Conservation (phyloP, 2,329 filamentous ascomycete genomes). For the Alternaria alternata region DNA sequence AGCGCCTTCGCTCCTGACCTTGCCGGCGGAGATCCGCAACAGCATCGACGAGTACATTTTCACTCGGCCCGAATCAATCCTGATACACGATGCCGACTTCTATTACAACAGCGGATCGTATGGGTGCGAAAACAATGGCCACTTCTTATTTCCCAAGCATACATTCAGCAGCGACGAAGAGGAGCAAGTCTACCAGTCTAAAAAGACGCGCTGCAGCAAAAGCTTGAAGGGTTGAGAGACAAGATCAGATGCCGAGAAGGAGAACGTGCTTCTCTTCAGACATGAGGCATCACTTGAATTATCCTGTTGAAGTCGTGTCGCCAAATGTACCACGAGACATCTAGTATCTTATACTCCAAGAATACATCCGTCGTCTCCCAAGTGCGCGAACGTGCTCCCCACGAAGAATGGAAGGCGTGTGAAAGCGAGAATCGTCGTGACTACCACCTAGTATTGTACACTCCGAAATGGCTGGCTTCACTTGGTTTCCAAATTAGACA, state of each 20-base stretch:
- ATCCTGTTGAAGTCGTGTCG: background rate
- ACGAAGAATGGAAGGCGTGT: no score
- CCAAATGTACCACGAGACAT: slow-evolving; percentile 1
- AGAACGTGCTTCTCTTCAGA: background rate
- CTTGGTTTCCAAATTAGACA: background rate
- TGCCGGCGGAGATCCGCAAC: background rate
- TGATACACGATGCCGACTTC: background rate
- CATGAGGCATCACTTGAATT: background rate
- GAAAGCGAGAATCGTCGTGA: rapidly evolving
- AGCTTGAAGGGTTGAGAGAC: background rate
- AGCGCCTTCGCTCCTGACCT: background rate
- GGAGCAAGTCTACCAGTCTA: background rate
- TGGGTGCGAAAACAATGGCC: background rate
- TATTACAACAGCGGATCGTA: background rate
- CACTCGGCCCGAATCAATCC: background rate
- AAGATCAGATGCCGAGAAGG: background rate
- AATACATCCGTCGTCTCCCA: background rate
- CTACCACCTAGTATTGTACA: background rate
- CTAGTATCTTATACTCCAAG: background rate
- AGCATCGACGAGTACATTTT: background rate
- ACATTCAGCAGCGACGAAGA: background rate
- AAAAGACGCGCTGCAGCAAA: no score
- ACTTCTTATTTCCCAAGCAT: no score
- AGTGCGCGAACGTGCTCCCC: no score
- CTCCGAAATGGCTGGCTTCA: background rate